Percentiles rank a stretch among this genome's conserved stretches.
Conservation (phyloP, 1,284 basidiomycete genomes). For the Ustilago trichophora region DNA sequence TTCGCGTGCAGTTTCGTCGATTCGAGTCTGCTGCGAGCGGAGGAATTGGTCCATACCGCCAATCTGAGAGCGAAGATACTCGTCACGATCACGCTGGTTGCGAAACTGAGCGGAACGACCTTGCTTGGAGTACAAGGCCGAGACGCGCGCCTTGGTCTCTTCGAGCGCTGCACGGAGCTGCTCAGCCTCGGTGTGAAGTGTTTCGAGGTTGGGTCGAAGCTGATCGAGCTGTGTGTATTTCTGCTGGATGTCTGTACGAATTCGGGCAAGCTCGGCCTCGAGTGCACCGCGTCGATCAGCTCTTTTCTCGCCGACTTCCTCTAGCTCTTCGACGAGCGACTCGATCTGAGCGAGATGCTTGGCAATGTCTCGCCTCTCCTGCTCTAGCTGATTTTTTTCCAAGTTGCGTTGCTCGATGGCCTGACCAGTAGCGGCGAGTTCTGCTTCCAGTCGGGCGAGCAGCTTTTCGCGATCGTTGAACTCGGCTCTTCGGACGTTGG, state of each 20-base stretch:
- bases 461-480: slow-evolving; percentile 84
- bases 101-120: slow-evolving; percentile 60
- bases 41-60: slow-evolving; percentile 42
- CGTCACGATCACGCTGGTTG: slow-evolving; percentile 57
- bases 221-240: slow-evolving; percentile 60
- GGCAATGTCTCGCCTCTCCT: slow-evolving; percentile 71
- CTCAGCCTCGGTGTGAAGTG: slow-evolving; percentile 72
- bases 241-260: slow-evolving; percentile 37
- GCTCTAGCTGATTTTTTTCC: slow-evolving; percentile 77
- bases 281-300: slow-evolving; percentile 69
- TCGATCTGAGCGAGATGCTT: slow-evolving; percentile 78
- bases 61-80: slow-evolving; percentile 54
- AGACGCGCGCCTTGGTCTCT: slow-evolving; percentile 53
- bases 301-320: slow-evolving; percentile 66
- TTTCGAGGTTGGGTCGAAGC: slow-evolving; percentile 76
- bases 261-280: slow-evolving; percentile 73
- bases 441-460: slow-evolving; percentile 74
- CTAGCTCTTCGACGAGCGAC: slow-evolving; percentile 80
- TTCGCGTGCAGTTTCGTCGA: slow-evolving; percentile 41
- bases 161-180: slow-evolving; percentile 72
- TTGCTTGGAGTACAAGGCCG: slow-evolving; percentile 59
- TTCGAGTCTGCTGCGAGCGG: slow-evolving; percentile 33
- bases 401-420: slow-evolving; percentile 75
- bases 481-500: slow-evolving; percentile 81
- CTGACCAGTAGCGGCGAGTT: slow-evolving; percentile 78